phyloP scores from a whole-genome alignment of 23 red algal species.

The Gracilaria gracilis region DNA sequence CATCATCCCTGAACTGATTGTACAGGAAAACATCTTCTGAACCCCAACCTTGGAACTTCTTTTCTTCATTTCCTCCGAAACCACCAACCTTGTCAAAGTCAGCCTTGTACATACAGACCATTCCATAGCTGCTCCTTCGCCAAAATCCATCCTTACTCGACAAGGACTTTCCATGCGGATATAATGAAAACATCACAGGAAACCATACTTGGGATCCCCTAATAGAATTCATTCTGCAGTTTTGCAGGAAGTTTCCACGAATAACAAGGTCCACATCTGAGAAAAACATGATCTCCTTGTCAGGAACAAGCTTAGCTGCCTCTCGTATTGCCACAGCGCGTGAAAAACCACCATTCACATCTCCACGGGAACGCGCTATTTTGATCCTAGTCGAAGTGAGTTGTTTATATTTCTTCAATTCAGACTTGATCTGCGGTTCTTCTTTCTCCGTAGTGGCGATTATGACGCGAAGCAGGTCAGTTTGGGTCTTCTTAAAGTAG shows the following conservation, averaged over 20 bases:
- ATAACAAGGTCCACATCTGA: constrained; percentile 64
- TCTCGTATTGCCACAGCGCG: constrained; percentile 73
- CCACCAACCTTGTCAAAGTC: constrained; percentile 69
- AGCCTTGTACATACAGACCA: constrained; percentile 55
- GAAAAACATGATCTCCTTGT: constrained; percentile 64
- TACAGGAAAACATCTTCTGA: constrained; percentile 81
- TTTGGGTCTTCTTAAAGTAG: constrained; percentile 41
- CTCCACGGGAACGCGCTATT: constrained; percentile 38
- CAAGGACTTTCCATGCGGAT: constrained; percentile 60
- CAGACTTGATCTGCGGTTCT: neutral
- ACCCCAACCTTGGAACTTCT: constrained; percentile 57
- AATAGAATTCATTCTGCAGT: constrained; percentile 68
- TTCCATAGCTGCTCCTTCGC: constrained; percentile 70
- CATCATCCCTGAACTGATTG: constrained; percentile 67
- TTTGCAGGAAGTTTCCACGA: constrained; percentile 57
- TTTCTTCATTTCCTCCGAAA: constrained; percentile 75
- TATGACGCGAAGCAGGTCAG: constrained; percentile 49
- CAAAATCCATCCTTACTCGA: constrained; percentile 63
- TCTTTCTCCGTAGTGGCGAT: constrained; percentile 51
- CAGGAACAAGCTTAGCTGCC: constrained; percentile 52
- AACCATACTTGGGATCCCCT: constrained; percentile 73
- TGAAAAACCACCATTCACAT: constrained; percentile 54
- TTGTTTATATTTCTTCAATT: constrained; percentile 18
- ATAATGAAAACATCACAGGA: constrained; percentile 66
- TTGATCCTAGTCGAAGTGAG: constrained; percentile 41